Evolutionary conservation across 306 rosid genomes (phyloP), one percentile per base, ranked within the genome.

Genomic region (Pyrus communis): DNA sequence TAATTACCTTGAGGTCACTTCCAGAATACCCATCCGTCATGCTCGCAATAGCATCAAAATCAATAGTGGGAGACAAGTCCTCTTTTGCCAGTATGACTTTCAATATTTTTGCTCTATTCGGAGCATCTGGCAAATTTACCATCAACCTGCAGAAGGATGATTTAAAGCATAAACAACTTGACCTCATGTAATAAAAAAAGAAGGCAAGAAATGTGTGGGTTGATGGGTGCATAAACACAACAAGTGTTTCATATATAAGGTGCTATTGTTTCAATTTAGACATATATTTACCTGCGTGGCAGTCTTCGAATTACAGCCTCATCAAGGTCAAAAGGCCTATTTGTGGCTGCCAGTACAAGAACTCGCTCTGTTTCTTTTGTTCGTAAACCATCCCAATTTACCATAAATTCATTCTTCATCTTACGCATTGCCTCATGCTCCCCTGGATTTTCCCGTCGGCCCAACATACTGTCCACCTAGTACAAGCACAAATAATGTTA

Each of bases 341-440:
- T 93, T 72, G 99, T 96, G 74, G 99, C 99, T 49, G 99, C 99
- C 83, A 96, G 98, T 67, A 96, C 99, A 51, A 96, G 89, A 76
- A 96, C 96, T 67, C 99, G 86, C 78, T 96, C 99, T 43, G 96
- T 86, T 73, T 96, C 99, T 88, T 96, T 96, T 55, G 99, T 96
- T 66, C 99, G 97, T 82, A 96, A 83, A 49, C 99, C 99, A 86
- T 96, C 99, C 99, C 99, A 96, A 75, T 96, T 96, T 79, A 96
- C 99, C 99, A 96, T 96, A 79, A 96, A 96, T 82, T 96, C 99
- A 84, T 96, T 96, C 87, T 96, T 96, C 99, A 96, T 96, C 86
- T 96, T 96, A 18, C 99, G 97, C 99, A 96, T 96, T 79, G 99
- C 98, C 83, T 96, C 99, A 11, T 96, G 99, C 85, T 96, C 99